Base-by-base conservation (phyloP, 441 rosid genomes). In the Euphorbia celastroides region DNA sequence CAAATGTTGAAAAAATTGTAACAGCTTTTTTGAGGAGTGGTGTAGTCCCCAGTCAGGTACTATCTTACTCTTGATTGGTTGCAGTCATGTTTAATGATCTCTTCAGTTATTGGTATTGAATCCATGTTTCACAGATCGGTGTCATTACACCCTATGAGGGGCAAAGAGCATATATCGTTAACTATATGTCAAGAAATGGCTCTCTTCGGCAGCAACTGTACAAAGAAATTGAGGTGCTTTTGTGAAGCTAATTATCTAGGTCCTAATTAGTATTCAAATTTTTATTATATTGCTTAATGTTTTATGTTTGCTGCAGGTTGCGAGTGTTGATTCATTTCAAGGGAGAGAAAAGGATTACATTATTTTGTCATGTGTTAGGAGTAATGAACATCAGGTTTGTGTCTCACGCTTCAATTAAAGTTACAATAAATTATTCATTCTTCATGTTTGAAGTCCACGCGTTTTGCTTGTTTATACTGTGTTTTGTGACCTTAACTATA, bases 341-440 rank as follows among this genome's bases (percentile, higher is more conserved):
- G 99, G 99, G 75, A 87, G 99, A 82, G 99, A 95, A 77, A 95
- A 95, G 71, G 99, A 95, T 78, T 95, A 92, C 75, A 95, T 95
- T 67, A 95, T 92, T 71, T 79, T 95, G 84, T 95, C 99, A 68
- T 95, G 99, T 74, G 99, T 95, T 68, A 81, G 99, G 81, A 95
- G 99, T 76, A 95, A 95, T 10, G 99, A 92, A 70, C 99, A 95
- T 81, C 99, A 95, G 98, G 99, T 92, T 72, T 50, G 81, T 77
- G 58, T 54, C n/a, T 28, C 26, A 1, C 9, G 30, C 22, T 28
- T 19, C 25, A n/a, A n/a, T 48, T 38, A 2, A 26, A 12, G 12
- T 41, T 41, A 9, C 38, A 41, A 41, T 41, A 41, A 41, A 3
- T 41, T 3, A 3, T 41, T 4, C 3, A 41, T 3, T 41, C 13